phyloP scores from a whole-genome alignment of 2,329 filamentous ascomycete species.

The Aaosphaeria arxii region DNA sequence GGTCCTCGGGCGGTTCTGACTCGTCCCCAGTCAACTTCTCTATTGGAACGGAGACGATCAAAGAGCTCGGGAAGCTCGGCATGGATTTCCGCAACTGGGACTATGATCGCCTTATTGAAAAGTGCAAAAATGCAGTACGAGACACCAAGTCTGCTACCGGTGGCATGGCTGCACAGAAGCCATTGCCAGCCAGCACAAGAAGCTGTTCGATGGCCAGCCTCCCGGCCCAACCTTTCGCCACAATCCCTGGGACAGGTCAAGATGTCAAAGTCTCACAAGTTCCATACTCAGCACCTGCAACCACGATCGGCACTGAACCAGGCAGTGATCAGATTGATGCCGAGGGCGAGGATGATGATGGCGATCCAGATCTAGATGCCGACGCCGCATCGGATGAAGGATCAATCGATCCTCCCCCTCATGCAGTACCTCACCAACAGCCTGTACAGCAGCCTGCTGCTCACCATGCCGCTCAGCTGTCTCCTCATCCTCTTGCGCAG shows the following conservation, averaged over 20 bases:
- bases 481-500: slow-evolving; percentile 19
- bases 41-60: slow-evolving; percentile 34
- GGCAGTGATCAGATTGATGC: slow-evolving; percentile 31
- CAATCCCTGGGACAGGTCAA: slow-evolving; percentile 14
- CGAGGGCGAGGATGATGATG: slow-evolving; percentile 36
- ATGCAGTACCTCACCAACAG: slow-evolving; percentile 21
- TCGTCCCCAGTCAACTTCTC: slow-evolving; percentile 34
- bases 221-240: slow-evolving; percentile 18
- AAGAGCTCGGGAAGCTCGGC: slow-evolving; percentile 36
- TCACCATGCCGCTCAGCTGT: slow-evolving; percentile 25
- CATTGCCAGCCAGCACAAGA: slow-evolving; percentile 21
- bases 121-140: slow-evolving; percentile 36
- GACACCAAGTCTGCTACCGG: slow-evolving; percentile 22
- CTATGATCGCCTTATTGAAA: slow-evolving; percentile 40
- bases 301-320: slow-evolving; percentile 20
- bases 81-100: slow-evolving; percentile 40
- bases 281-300: slow-evolving; percentile 28
- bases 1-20: slow-evolving; percentile 22
- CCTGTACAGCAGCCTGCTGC: slow-evolving; percentile 15
- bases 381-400: slow-evolving; percentile 23
- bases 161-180: slow-evolving; percentile 36
- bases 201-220: slow-evolving; percentile 30
- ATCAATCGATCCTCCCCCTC: slow-evolving; percentile 9
- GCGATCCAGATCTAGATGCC: slow-evolving; percentile 27
- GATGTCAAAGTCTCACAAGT: slow-evolving; percentile 17